These are phyloP conservation scores for Pseudotulostoma volvatum DNA, from an alignment of 495 filamentous ascomycete genomes.

Conservation along the genomic window DNA sequence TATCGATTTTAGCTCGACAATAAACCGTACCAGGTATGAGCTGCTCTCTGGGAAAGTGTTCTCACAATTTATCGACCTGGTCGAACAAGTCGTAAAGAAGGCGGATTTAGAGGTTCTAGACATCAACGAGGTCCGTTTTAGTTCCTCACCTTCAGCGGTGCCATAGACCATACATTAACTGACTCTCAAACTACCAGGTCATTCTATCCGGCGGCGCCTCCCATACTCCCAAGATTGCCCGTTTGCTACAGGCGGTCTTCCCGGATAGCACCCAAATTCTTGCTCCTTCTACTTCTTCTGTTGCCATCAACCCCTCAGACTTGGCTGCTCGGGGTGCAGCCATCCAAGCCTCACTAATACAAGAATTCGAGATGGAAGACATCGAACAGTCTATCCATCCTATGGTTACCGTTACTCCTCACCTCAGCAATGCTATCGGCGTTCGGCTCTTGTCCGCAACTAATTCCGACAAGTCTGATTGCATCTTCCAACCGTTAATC, in stretches of 20 bases:
- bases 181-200: constrained; percentile 27
- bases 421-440: constrained; percentile 76
- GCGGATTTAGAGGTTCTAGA: constrained; percentile 84
- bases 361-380: constrained; percentile 82
- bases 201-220: constrained; percentile 85
- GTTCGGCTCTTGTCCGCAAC: constrained; percentile 51
- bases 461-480: constrained; percentile 5
- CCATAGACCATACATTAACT: constrained; percentile 1
- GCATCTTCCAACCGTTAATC: constrained; percentile 62
- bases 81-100: constrained; percentile 76
- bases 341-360: constrained; percentile 82
- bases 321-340: constrained; percentile 79
- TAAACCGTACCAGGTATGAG: constrained; percentile 89
- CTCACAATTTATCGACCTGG: constrained; percentile 66
- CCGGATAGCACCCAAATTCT: constrained; percentile 60
- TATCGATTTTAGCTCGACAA: constrained; percentile 73
- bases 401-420: constrained; percentile 82
- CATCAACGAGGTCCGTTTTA: constrained; percentile 56
- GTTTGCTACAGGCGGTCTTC: constrained; percentile 61
- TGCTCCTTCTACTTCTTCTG: constrained; percentile 58
- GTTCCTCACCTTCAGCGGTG: neutral
- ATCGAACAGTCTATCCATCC: constrained; percentile 94
- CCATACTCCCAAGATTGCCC: constrained; percentile 85
- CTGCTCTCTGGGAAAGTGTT: constrained; percentile 74
- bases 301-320: constrained; percentile 85